Conservation (phyloP, 2,329 filamentous ascomycete species). For the Beauveria sp. region DNA sequence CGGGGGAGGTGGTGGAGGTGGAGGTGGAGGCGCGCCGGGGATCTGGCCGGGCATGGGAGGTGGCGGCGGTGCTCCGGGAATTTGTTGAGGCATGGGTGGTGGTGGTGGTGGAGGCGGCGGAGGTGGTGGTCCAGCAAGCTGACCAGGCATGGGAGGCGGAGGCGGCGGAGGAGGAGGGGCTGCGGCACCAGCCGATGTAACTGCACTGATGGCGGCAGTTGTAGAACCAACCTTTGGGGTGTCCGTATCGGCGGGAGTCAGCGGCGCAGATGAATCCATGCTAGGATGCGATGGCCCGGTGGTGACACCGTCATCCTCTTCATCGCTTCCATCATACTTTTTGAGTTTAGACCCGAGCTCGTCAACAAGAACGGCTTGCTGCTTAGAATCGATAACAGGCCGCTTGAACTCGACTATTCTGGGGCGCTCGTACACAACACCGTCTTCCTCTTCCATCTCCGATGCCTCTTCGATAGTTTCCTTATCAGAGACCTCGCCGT, state of each 20-base stretch:
- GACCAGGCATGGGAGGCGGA: conserved; percentile 31
- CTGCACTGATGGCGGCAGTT: conserved; percentile 29
- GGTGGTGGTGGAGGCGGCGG: conserved; percentile 31
- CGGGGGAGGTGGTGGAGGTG: conserved; percentile 28
- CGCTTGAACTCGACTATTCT: conserved; percentile 71
- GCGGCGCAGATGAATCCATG: conserved; percentile 62
- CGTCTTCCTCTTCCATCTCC: conserved; percentile 44
- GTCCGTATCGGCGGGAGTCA: conserved; percentile 55
- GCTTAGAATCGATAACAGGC: conserved; percentile 58
- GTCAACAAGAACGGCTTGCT: conserved; percentile 55
- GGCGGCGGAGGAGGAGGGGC: conserved; percentile 36
- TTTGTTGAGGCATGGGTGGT: conserved; percentile 29
- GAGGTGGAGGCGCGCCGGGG: conserved; percentile 25
- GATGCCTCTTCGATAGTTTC: conserved; percentile 41
- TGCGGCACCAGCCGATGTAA: conserved; percentile 26
- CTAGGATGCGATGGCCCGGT: conserved; percentile 71
- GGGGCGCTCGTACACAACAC: conserved; percentile 68
- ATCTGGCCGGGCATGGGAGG: conserved; percentile 29
- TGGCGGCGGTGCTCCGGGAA: conserved; percentile 25
- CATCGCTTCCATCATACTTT: conserved; percentile 65
- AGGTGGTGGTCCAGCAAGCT: conserved; percentile 24
- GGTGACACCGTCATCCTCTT: conserved; percentile 60
- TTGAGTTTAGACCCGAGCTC: conserved; percentile 73
- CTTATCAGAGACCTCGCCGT: conserved; percentile 35
- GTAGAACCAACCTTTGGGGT: conserved; percentile 52